phyloP scores from a whole-genome alignment of 768 basidiomycete species.

The Russula earlei region DNA sequence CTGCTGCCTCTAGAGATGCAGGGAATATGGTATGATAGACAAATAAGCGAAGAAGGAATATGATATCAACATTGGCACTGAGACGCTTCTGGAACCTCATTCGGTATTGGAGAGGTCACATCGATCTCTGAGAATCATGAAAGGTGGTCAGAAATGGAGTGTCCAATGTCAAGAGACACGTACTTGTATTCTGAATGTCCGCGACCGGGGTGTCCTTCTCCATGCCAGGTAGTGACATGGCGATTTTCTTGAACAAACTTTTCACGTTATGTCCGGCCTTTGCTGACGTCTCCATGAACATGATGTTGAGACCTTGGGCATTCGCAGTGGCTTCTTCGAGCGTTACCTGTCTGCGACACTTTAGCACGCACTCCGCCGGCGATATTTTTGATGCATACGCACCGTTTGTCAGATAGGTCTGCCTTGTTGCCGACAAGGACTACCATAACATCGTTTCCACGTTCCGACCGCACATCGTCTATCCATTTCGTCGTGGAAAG shows the following conservation, averaged over 20 bases:
- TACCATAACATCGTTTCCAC: constrained; percentile 97
- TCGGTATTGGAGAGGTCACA: constrained; percentile 61
- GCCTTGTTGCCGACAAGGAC: constrained; percentile 99
- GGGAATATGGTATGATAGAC: constrained; percentile 18
- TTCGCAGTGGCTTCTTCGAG: constrained; percentile 93
- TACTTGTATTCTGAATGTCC: constrained; percentile 39
- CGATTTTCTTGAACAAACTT: constrained; percentile 98
- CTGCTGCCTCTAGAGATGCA: constrained; percentile 9
- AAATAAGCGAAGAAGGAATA: constrained; percentile 21
- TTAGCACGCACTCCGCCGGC: background rate
- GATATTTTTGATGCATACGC: constrained; percentile 23
- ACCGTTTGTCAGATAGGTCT: constrained; percentile 98
- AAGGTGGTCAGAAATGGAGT: background rate
- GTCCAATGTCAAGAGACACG: constrained; percentile 6
- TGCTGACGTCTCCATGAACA: constrained; percentile 99
- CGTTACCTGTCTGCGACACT: constrained; percentile 79
- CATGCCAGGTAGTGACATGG: constrained; percentile 94
- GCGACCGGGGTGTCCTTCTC: constrained; percentile 64
- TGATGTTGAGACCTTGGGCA: constrained; percentile 81
- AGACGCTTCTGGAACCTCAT: constrained; percentile 78
- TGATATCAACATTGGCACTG: constrained; percentile 65
- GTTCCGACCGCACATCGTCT: constrained; percentile 95
- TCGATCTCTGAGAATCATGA: constrained; percentile 63
- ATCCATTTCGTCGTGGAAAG: constrained; percentile 98
- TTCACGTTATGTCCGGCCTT: constrained; percentile 99